phyloP scores from a whole-genome alignment of 495 filamentous ascomycete genomes.

The Terfezia boudieri region DNA sequence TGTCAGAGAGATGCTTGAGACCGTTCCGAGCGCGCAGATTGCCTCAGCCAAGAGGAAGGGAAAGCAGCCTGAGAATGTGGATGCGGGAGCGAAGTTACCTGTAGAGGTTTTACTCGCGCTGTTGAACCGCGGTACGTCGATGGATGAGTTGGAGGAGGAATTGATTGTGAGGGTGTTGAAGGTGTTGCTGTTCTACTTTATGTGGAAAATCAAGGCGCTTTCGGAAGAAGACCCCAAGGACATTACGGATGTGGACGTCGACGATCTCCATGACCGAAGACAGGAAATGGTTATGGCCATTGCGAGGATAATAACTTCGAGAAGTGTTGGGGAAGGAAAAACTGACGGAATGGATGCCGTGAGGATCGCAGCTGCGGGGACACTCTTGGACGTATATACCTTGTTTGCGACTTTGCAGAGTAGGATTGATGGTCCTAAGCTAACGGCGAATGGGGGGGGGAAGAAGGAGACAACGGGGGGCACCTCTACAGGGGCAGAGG shows the following conservation, averaged over 20 bases:
- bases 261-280: conserved; percentile 34
- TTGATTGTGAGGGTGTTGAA: conserved; percentile 49
- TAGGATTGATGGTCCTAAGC: conserved; percentile 18
- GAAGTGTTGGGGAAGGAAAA: conserved; percentile 18
- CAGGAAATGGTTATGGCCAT: conserved; percentile 20
- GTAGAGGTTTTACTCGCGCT: conserved; percentile 50
- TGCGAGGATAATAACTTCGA: conserved; percentile 28
- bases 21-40: conserved; percentile 17
- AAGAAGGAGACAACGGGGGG: conserved; percentile 27
- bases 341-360: conserved; percentile 37
- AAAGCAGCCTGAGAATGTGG: conserved; percentile 24
- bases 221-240: conserved; percentile 22
- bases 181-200: conserved; percentile 64
- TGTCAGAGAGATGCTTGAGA: conserved; percentile 50
- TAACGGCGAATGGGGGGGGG: conserved; percentile 6
- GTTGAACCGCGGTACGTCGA: conserved; percentile 39
- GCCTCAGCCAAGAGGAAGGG: conserved; percentile 23
- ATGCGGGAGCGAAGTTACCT: conserved; percentile 19
- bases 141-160: conserved; percentile 50
- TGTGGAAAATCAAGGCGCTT: conserved; percentile 56
- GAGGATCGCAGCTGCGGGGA: conserved; percentile 48
- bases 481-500: background rate
- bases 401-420: conserved; percentile 50
- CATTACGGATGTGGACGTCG: conserved; percentile 28
- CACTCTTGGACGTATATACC: conserved; percentile 58